A percentile compares a stretch with the other conserved stretches of the same genome.
phyloP scores from a whole-genome alignment of 192 early-diverging fungal genomes.

The Chytriomyces hyalinus region DNA sequence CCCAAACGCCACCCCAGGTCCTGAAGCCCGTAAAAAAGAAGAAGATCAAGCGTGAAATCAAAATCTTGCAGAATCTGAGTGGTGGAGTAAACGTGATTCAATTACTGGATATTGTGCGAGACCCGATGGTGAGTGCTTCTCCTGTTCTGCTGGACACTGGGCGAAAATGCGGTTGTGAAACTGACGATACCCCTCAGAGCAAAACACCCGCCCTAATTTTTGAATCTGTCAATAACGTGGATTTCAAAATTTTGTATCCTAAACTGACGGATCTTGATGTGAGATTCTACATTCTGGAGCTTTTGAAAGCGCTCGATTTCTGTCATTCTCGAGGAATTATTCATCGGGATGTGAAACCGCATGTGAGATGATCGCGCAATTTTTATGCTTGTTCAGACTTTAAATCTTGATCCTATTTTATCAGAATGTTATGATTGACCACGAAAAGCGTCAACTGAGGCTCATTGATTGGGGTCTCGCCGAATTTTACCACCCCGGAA shows the following conservation, averaged over 20 bases:
- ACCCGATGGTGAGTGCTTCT: conserved; percentile 74
- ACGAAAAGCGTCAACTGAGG: conserved; percentile 89
- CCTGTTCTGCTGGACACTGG: not conserved
- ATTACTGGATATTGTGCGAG: conserved; percentile 92
- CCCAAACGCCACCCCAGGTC: conserved; percentile 37
- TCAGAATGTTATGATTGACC: conserved; percentile 91
- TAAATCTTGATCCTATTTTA: not conserved
- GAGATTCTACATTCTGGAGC: conserved; percentile 95
- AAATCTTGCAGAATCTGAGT: conserved; percentile 95
- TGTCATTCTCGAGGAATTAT: conserved; percentile 99
- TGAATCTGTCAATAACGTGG: conserved; percentile 96
- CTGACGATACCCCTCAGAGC: conserved; percentile 56
- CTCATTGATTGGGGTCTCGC: conserved; percentile 99
- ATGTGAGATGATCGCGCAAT: conserved; percentile 37
- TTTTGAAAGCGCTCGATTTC: conserved; percentile 96
- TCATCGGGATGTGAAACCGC: conserved; percentile 99
- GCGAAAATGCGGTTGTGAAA: not conserved
- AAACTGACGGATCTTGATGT: conserved; percentile 94
- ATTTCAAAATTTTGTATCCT: conserved; percentile 96
- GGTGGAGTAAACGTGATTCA: conserved; percentile 94
- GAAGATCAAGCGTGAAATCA: conserved; percentile 99
- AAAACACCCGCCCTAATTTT: conserved; percentile 97
- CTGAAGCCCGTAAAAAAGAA: conserved; percentile 99
- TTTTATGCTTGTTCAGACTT: not conserved
- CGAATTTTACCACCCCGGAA: conserved; percentile 98